Evolutionary conservation across 1,139 yeast species (phyloP).

Genomic region (Suhomyces chickasaworum): DNA sequence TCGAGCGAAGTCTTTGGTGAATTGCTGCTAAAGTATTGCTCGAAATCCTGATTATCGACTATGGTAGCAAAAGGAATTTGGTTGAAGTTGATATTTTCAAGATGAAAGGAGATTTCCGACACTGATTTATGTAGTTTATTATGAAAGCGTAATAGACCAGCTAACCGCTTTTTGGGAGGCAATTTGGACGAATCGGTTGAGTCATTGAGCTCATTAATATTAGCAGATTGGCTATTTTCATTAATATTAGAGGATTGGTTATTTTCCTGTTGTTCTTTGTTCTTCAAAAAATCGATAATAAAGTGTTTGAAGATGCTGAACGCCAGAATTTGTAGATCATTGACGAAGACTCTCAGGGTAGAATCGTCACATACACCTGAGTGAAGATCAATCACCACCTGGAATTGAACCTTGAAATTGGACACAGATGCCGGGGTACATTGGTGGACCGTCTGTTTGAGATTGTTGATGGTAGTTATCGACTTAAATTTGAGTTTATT

Average conservation of each 20-base stretch:
- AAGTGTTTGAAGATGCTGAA: slow-evolving; percentile 28
- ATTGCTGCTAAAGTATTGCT: slow-evolving; percentile 27
- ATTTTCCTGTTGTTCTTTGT: not conserved
- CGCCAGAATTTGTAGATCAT: slow-evolving; percentile 30
- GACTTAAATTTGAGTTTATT: slow-evolving; percentile 25
- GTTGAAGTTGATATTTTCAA: slow-evolving; percentile 32
- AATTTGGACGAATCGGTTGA: not conserved
- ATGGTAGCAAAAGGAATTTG: slow-evolving; percentile 43
- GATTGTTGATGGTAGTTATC: slow-evolving; percentile 20
- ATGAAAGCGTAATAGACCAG: slow-evolving; percentile 17
- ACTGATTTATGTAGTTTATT: slow-evolving; percentile 18
- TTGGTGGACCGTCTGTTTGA: slow-evolving; percentile 8
- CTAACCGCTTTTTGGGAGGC: slow-evolving; percentile 6
- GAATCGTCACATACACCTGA: slow-evolving; percentile 26
- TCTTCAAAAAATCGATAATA: slow-evolving; percentile 2
- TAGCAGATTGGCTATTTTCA: not conserved
- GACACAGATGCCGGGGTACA: slow-evolving; percentile 10
- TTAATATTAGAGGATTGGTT: not conserved
- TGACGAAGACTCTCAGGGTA: slow-evolving; percentile 27
- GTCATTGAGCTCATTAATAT: no score
- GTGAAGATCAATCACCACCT: slow-evolving; percentile 22
- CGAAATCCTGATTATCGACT: slow-evolving; percentile 27
- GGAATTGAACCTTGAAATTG: slow-evolving; percentile 27
- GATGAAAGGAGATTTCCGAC: slow-evolving; percentile 31
- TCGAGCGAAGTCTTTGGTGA: slow-evolving; percentile 34